Base-by-base conservation (phyloP, 495 filamentous ascomycete genomes). In the Aspergillus coremiiformis region DNA sequence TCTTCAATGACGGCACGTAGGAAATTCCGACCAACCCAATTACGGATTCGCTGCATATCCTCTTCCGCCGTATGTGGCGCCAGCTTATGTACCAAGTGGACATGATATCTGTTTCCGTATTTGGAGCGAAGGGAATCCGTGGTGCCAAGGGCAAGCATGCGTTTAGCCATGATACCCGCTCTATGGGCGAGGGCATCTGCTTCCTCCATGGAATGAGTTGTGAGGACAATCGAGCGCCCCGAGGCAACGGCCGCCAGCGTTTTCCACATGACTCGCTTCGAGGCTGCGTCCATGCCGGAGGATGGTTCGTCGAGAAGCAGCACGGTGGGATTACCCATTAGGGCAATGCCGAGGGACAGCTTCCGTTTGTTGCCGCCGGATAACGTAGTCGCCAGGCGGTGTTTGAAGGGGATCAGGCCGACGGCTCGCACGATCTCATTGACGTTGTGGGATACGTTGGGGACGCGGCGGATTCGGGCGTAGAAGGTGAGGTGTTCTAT, bases 1-100 rank as follows among this genome's bases (percentile, higher is more conserved):
- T 82, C 77, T 64, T 94, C 89, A 17, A 87, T 66, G 26, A 71
- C 68, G 0, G 85, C 84, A 4, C 75, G 76, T 0, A 73, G 70
- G 52, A 90, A 81, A 9, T 69, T 70, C 5, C 53, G 51, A 11
- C 63, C 15, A 8, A 92, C 76, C 85, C 86, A 94, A 0, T 41
- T 17, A 52, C 80, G 75, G 26, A 92, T 70, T 20, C 65, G 62
- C 3, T 74, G 64, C 74, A 89, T 88, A 51, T 88, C 85, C n/a
- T 68, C 75, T 1, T 76, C 71, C 0, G 71, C 67, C 3, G 85
- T 90, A 57, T 83, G 75, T 5, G 89, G 89, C 14, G 90, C 88
- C 12, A 78, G 75, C 27, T 71, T 74, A 59, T 84, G 84, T n/a
- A 93, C 85, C 3, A 95, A 66, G 51, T 74, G 71, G 19, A 74